Evolutionary conservation across 2,329 filamentous ascomycete genomes (phyloP), one percentile per base, ranked within the genome.

Genomic region (Fusarium lyarnte): DNA sequence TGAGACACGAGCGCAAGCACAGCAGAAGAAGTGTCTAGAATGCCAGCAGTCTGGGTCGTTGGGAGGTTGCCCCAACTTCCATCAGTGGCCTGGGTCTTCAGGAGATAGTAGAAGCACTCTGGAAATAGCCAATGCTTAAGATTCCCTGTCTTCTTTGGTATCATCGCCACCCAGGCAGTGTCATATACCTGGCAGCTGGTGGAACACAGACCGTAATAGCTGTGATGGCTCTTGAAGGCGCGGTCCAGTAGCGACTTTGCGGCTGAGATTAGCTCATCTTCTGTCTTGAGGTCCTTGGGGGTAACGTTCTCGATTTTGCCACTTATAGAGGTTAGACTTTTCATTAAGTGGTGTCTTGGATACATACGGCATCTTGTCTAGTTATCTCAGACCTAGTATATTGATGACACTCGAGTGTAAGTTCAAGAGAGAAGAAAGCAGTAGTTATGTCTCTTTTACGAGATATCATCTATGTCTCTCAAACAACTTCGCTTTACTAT

Each of bases 101-200:
- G 60, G 0, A 63, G 16, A 8, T 45, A 63, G 16, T 63, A 29
- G 7, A 63, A 51, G 21, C 43, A 47, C 16, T 63, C 43, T 1
- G 53, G 60, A 8, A 63, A 63, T 2, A 63, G 31, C 60, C 60
- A 63, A 2, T 25, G 5, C 5, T 51, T 58, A 0, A 11, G 17
- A 31, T 21, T 21, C 3, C 25, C 21, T 2, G 35, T 42, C 0
- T 9, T 43, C 16, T 58, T 63, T 2, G 43, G 3, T 27, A 63
- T 25, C 60, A 63, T 63, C 14, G 60, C 35, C 5, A 58, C 53
- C 60, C 60, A 63, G 16, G 53, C 60, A 7, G 60, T 58, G n/a
- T 63, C 60, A 27, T 63, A 63, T 4, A 58, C 43, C 25, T 63
- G 53, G 8, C 38, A 43, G 31, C 43, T 63, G 0, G 60, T 63